Conservation (phyloP, 495 filamentous ascomycete species). For the Aspergillus asperescens region DNA sequence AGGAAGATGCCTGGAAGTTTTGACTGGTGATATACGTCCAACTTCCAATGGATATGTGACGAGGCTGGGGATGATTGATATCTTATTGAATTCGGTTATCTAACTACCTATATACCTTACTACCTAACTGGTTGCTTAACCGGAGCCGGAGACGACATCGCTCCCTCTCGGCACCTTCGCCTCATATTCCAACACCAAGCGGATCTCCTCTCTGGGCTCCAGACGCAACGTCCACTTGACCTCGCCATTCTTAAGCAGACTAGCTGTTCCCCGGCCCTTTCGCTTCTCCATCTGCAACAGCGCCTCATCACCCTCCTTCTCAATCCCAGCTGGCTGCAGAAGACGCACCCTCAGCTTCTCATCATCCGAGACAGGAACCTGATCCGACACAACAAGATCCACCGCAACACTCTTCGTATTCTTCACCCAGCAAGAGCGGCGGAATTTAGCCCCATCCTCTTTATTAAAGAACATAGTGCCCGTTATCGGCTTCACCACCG, state of each 20-base stretch:
- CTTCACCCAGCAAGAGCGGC: slow-evolving; percentile 50
- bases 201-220: slow-evolving; percentile 50
- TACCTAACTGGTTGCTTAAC: neutral
- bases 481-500: slow-evolving; percentile 49
- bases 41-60: neutral
- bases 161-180: slow-evolving; percentile 27
- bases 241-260: slow-evolving; percentile 55
- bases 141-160: slow-evolving; percentile 8
- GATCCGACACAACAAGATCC: slow-evolving; percentile 56
- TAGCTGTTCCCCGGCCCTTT: slow-evolving; percentile 16
- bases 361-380: slow-evolving; percentile 63
- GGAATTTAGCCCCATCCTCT: slow-evolving; percentile 55
- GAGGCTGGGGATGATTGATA: neutral
- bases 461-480: slow-evolving; percentile 48
- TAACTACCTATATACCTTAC: neutral
- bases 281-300: slow-evolving; percentile 12
- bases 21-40: slow-evolving; percentile 18
- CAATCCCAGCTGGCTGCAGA: slow-evolving; percentile 48
- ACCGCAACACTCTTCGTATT: slow-evolving; percentile 52
- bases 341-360: slow-evolving; percentile 54
- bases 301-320: slow-evolving; percentile 37
- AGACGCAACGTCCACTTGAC: slow-evolving; percentile 56
- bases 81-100: neutral
- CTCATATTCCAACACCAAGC: slow-evolving; percentile 60
- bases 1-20: slow-evolving; percentile 26